phyloP scores from a whole-genome alignment of 805 yeast genomes.

The Sugiyamaella smithiae region DNA sequence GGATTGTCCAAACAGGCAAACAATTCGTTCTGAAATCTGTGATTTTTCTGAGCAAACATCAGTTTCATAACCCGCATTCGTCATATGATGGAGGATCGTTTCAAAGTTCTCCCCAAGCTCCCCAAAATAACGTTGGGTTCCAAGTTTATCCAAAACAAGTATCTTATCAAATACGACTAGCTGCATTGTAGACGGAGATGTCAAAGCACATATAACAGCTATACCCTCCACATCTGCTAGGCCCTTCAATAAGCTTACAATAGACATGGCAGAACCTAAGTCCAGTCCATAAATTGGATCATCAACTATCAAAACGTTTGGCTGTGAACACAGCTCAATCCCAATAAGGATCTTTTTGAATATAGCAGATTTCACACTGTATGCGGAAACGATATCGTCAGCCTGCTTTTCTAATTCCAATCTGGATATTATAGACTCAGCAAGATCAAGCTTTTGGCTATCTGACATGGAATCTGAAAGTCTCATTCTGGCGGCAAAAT shows the following conservation, averaged over 20 bases:
- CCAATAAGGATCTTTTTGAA: slow-evolving; percentile 66
- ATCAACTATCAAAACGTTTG: slow-evolving; percentile 57
- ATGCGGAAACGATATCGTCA: slow-evolving; percentile 56
- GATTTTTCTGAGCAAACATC: no score
- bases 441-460: slow-evolving; percentile 61
- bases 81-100: not conserved
- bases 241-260: slow-evolving; percentile 61
- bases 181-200: slow-evolving; percentile 24
- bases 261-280: slow-evolving; percentile 59
- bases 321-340: slow-evolving; percentile 69
- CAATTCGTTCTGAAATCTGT: not conserved
- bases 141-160: not conserved
- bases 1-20: not conserved
- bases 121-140: slow-evolving; percentile 3
- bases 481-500: slow-evolving; percentile 68
- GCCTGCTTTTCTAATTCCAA: slow-evolving; percentile 67
- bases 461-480: slow-evolving; percentile 56
- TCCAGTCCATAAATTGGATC: slow-evolving; percentile 75
- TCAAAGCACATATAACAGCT: slow-evolving; percentile 71
- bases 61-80: not conserved
- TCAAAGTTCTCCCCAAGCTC: not conserved
- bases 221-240: slow-evolving; percentile 64
- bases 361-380: slow-evolving; percentile 60
- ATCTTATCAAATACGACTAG: not conserved
- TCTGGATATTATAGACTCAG: slow-evolving; percentile 61